Evolutionary conservation across 176 grass and related monocot genomes (phyloP).

Genomic region (Phragmites australis): DNA sequence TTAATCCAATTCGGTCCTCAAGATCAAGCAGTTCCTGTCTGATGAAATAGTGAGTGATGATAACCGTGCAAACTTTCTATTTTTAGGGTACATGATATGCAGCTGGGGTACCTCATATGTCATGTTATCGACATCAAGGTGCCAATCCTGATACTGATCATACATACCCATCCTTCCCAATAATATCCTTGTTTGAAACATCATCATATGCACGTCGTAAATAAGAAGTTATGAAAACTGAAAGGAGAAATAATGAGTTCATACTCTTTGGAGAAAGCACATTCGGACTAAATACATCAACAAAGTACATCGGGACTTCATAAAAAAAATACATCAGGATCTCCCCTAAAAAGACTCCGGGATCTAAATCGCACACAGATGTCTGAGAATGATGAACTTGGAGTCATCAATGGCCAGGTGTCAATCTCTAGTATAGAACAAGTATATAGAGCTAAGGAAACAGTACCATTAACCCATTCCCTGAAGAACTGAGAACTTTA

Average conservation of each 20-base stretch:
- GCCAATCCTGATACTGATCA: conserved; percentile 85
- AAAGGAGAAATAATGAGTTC: neutral
- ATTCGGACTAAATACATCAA: neutral
- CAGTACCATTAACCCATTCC: neutral
- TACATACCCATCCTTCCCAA: conserved; percentile 69
- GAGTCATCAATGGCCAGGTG: neutral
- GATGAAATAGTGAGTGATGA: neutral
- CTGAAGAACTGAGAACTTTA: neutral
- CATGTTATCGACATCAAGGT: conserved; percentile 92
- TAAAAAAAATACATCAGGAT: neutral
- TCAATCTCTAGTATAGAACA: neutral
- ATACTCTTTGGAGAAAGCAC: neutral
- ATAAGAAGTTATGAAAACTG: conserved; percentile 4
- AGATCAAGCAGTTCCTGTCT: conserved; percentile 78
- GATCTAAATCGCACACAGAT: conserved; percentile 7
- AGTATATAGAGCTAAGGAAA: neutral
- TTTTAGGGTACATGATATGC: neutral
- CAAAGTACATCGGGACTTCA: neutral
- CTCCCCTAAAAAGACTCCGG: neutral
- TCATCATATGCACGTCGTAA: conserved; percentile 66
- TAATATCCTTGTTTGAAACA: conserved; percentile 78
- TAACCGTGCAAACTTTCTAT: neutral
- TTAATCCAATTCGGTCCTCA: conserved; percentile 81
- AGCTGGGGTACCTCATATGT: conserved; percentile 70
- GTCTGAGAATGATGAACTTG: neutral